Evolutionary conservation across 345 rosid species (phyloP), one percentile per base, ranked within the genome.

Genomic region (Citrus reticulata): DNA sequence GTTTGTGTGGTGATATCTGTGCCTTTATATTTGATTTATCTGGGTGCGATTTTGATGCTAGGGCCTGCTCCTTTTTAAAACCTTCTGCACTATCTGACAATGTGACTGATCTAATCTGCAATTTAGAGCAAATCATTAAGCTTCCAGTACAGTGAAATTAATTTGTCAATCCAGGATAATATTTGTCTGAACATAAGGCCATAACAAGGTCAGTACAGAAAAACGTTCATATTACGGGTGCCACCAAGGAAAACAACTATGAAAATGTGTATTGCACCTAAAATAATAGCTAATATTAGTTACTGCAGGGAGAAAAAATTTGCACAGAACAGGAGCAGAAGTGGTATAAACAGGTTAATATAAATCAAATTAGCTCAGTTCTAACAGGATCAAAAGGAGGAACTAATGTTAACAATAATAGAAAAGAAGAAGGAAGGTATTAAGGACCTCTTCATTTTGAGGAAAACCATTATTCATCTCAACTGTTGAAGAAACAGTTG

Each of bases 71-170:
- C 78, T 68, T 69, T 58, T 77, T 82, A 72, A 29, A 68, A 40
- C 67, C 80, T 80, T 80, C 81, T 9, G 73, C 54, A 5, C 60
- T 74, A 61, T 86, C 80, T 16, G 55, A 68, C 60, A 63, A 57
- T 58, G 74, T 62, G 63, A 70, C 84, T 49, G 83, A 78, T 80
- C 83, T 91, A 69, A 81, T 91, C 98, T 95, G 93, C 81, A 86
- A 83, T 55, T 74, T 71, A 83, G 67, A 9, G 46, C 49, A 74
- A 81, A 79, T 30, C 35, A 58, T 69, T 74, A 79, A 78, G 40
- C 69, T 42, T 74, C 29, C 9, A 49, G n/a, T 29, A 70, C 29
- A 6, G 4, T 9, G 3, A 54, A 68, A 42, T 60, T 32, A 80
- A 69, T 51, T 51, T 42, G 24, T 14, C 16, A 70, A 30, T 32